A percentile compares a stretch with the other conserved stretches of the same genome.
These are phyloP conservation scores for Gossypium herbaceum DNA, from an alignment of 345 rosid species.

Conservation along the genomic window DNA sequence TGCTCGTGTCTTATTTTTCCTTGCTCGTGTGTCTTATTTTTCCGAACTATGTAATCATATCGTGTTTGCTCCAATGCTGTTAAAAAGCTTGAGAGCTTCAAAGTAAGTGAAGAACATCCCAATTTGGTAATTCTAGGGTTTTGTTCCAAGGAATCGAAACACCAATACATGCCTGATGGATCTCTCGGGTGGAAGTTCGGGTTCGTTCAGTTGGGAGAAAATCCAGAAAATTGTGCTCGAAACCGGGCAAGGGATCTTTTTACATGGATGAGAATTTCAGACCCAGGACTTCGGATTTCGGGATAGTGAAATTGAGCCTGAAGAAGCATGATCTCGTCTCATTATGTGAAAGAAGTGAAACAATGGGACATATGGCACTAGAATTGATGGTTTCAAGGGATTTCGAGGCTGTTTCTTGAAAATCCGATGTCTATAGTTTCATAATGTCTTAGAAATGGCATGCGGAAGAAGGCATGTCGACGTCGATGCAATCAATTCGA, in stretches of 20 bases:
- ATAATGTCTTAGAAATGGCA: constrained; percentile 15
- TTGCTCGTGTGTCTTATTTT: too few relatives aligned
- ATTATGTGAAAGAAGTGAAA: neutral
- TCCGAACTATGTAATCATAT: too few relatives aligned
- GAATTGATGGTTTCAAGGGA: neutral
- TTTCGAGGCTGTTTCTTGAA: neutral
- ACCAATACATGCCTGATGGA: constrained; percentile 21
- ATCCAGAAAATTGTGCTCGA: neutral
- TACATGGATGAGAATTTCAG: constrained; percentile 6
- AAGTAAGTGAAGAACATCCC: constrained; percentile 12
- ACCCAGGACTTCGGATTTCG: constrained; percentile 6
- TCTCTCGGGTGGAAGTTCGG: constrained; percentile 10
- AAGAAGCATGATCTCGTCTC: neutral
- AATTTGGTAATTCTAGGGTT: constrained; percentile 19
- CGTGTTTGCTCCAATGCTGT: constrained; percentile 5
- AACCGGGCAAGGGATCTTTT: neutral
- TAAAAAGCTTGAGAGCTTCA: constrained; percentile 4
- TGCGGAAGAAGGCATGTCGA: neutral
- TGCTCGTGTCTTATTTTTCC: too few relatives aligned
- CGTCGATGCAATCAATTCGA: neutral
- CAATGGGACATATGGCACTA: constrained; percentile 5
- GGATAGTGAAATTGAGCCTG: neutral
- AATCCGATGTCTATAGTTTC: constrained; percentile 17
- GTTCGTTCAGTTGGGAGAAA: constrained; percentile 15
- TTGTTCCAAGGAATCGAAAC: constrained; percentile 16